phyloP scores from a whole-genome alignment of 2,329 filamentous ascomycete genomes.

The Aspergillus piperis region DNA sequence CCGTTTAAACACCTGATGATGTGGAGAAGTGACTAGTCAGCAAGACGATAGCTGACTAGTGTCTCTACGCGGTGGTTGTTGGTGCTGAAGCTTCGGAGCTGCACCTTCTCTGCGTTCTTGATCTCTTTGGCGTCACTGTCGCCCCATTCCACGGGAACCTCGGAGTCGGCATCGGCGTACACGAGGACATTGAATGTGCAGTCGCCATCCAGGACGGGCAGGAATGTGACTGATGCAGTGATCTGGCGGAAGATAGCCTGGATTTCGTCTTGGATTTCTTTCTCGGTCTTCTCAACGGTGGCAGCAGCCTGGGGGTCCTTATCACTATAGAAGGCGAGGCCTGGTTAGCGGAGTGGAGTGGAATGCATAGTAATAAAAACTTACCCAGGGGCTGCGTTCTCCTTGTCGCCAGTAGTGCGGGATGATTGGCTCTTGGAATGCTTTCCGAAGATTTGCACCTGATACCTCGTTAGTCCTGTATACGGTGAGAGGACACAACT shows the following conservation, averaged over 20 bases:
- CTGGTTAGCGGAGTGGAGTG: not conserved
- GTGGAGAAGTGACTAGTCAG: conserved; percentile 33
- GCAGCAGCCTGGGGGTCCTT: conserved; percentile 28
- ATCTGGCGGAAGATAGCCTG: conserved; percentile 97
- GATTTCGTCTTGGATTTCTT: conserved; percentile 93
- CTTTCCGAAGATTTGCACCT: conserved; percentile 61
- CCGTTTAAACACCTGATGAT: conserved; percentile 21
- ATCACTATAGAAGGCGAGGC: conserved; percentile 28
- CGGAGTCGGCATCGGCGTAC: conserved; percentile 93
- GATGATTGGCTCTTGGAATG: conserved; percentile 52
- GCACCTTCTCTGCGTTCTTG: conserved; percentile 88
- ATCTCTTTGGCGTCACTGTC: conserved; percentile 99
- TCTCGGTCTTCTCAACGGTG: conserved; percentile 75
- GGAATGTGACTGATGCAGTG: conserved; percentile 93
- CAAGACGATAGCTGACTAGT: conserved; percentile 80
- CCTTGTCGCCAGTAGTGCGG: conserved; percentile 61
- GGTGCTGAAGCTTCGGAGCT: conserved; percentile 93
- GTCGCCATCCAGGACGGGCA: conserved; percentile 88
- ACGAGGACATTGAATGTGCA: conserved; percentile 99
- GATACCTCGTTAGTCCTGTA: conserved; percentile 15
- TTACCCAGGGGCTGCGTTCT: conserved; percentile 65
- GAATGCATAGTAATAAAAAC: conserved; percentile 20
- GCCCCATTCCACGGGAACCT: conserved; percentile 97
- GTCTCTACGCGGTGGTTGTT: conserved; percentile 93
- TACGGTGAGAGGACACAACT: conserved; percentile 2